Conservation (phyloP, 257 asterid genomes). For the Avicennia marina region DNA sequence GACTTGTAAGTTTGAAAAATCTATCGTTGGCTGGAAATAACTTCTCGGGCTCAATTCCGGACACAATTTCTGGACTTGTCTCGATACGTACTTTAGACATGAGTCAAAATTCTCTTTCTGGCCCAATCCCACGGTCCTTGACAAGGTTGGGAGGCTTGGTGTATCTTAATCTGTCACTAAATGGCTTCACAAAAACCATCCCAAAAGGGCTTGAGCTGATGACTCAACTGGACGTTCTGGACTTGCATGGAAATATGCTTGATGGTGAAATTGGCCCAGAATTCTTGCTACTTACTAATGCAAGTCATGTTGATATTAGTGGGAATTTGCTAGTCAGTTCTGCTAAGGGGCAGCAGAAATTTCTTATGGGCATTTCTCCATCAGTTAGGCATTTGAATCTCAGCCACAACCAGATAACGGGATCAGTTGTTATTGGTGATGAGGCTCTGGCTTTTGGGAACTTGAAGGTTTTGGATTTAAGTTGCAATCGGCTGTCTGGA, state of each 20-base stretch:
- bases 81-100: conserved; percentile 68
- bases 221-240: conserved; percentile 63
- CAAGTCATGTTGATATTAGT: conserved; percentile 77
- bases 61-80: conserved; percentile 49
- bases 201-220: conserved; percentile 81
- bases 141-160: conserved; percentile 49
- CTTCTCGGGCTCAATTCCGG: conserved; percentile 76
- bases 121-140: conserved; percentile 56
- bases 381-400: conserved; percentile 69
- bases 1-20: conserved; percentile 49
- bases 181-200: conserved; percentile 52
- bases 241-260: conserved; percentile 84
- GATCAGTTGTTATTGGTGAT: conserved; percentile 63
- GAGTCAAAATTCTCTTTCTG: conserved; percentile 71
- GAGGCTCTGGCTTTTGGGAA: conserved; percentile 60
- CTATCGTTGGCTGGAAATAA: conserved; percentile 81
- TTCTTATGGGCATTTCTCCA: conserved; percentile 51
- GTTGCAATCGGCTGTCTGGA: conserved; percentile 84
- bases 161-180: conserved; percentile 67
- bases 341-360: conserved; percentile 36
- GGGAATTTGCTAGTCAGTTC: conserved; percentile 57
- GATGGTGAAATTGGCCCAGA: conserved; percentile 67
- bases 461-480: conserved; percentile 83
- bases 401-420: conserved; percentile 64
- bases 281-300: conserved; percentile 62